phyloP scores from a whole-genome alignment of 768 basidiomycete species.

The Steccherinum ochraceum region DNA sequence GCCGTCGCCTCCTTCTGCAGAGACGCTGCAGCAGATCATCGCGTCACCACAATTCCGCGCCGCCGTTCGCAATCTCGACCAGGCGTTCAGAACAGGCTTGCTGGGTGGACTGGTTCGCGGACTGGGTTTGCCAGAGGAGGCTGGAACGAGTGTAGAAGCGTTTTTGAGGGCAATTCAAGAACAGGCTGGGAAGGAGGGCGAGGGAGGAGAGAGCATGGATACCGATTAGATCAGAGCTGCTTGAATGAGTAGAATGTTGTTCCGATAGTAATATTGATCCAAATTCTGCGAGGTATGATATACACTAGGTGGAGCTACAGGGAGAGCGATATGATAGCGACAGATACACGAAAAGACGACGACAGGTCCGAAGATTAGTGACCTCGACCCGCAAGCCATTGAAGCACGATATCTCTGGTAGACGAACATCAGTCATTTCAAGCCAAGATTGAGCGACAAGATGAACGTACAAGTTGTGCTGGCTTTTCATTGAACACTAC shows the following conservation, averaged over 20 bases:
- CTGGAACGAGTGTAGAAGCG: constrained; percentile 68
- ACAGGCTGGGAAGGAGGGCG: constrained; percentile 45
- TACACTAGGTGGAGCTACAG: constrained; percentile 1
- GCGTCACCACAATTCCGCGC: constrained; percentile 80
- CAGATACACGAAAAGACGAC: constrained; percentile 5
- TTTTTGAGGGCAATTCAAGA: constrained; percentile 79
- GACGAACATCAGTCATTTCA: too few relatives aligned
- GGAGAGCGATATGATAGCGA: neutral
- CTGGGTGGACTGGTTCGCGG: constrained; percentile 69
- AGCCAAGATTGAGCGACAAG: too few relatives aligned
- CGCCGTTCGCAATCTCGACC: constrained; percentile 75
- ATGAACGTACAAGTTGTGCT: constrained; percentile 80
- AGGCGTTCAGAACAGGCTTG: constrained; percentile 77
- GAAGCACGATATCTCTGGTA: constrained; percentile 78
- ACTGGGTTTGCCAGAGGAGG: constrained; percentile 80
- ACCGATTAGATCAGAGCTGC: constrained; percentile 68
- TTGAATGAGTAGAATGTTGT: neutral
- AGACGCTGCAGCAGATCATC: constrained; percentile 69
- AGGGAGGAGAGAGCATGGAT: constrained; percentile 64
- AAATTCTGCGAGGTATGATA: constrained; percentile 3
- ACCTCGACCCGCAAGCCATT: constrained; percentile 78
- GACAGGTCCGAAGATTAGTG: constrained; percentile 36
- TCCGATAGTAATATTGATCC: constrained; percentile 1
- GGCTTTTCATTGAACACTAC: constrained; percentile 95
- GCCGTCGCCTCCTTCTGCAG: constrained; percentile 58